Evolutionary conservation across 306 rosid species (phyloP), one percentile per base, ranked within the genome.

Genomic region (Urtica urens): DNA sequence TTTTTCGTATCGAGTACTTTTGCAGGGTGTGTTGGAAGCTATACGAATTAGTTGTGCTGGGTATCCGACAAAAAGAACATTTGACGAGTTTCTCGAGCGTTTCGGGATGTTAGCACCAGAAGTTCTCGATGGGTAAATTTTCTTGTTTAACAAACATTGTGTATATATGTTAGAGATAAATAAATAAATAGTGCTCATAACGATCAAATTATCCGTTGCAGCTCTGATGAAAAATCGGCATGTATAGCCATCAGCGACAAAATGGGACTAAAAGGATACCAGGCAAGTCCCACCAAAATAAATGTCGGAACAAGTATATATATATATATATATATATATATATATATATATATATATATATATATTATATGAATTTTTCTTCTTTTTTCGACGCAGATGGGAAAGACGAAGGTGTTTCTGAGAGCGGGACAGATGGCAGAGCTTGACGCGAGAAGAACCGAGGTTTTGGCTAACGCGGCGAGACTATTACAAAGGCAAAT

Each of bases 11-110:
- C n/a, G 40, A 35, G 69, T 69, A 60, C 57, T 64, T 56, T 52
- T 66, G 66, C 66, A 81, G 97, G 97, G 97, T 71, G 93, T 90
- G 74, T 69, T 88, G 52, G 97, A 88, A 81, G 97, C 97, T 30
- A 78, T 88, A 60, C 65, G 87, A 75, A 84, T 90, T 59, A 90
- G 84, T 68, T 84, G 93, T 68, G 83, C 93, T 30, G 95, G 97
- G 75, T 90, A 72, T 67, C 97, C 97, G 49, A 78, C 95, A 53
- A 78, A 74, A 62, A 70, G 79, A 74, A 68, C 62, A 59, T 84
- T 81, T 60, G 46, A n/a, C 5, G 92, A 79, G 39, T 84, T 90
- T 68, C 54, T 84, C 66, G 64, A 67, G 54, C 84, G 81, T 54
- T 53, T 81, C 29, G 52, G 73, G 46, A 52, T 79, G 58, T 80